These are phyloP conservation scores for Aureobasidium sp. DNA, from an alignment of 2,329 filamentous ascomycete species.

Conservation along the genomic window DNA sequence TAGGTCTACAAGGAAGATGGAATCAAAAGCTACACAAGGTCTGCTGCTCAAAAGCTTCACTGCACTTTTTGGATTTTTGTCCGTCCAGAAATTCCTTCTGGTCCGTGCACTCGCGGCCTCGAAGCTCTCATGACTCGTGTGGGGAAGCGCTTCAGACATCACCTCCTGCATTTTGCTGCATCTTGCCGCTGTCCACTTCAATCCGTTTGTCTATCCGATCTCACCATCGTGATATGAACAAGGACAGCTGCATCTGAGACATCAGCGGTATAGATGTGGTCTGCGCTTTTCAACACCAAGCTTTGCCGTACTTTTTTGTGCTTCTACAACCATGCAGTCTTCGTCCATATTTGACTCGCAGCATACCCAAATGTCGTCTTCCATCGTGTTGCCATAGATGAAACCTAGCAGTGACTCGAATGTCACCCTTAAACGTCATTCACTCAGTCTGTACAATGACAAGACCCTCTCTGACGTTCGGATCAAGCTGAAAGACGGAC, in stretches of 20 bases:
- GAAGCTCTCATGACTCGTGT: slow-evolving; percentile 2
- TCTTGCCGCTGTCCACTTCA: background rate
- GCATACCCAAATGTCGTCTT: background rate
- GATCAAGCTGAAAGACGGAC: background rate
- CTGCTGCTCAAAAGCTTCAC: slow-evolving; percentile 6
- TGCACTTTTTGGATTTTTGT: slow-evolving; percentile 1
- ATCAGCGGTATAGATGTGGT: no score
- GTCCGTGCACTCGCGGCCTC: background rate
- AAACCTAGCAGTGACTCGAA: background rate
- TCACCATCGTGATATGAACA: no score
- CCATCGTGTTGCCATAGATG: background rate
- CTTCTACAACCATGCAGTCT: no score
- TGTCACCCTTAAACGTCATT: background rate
- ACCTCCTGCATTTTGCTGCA: background rate
- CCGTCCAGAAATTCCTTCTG: background rate
- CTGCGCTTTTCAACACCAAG: no score
- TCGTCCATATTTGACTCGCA: no score
- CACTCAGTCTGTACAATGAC: background rate
- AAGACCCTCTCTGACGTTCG: background rate
- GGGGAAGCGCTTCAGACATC: background rate
- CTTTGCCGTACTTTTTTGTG: no score
- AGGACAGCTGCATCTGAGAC: no score
- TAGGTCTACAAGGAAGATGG: background rate
- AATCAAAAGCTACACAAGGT: slow-evolving; percentile 2
- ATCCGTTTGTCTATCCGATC: background rate